Evolutionary conservation across 192 early-diverging fungal species (phyloP).

Genomic region (Pilaira anomala): DNA sequence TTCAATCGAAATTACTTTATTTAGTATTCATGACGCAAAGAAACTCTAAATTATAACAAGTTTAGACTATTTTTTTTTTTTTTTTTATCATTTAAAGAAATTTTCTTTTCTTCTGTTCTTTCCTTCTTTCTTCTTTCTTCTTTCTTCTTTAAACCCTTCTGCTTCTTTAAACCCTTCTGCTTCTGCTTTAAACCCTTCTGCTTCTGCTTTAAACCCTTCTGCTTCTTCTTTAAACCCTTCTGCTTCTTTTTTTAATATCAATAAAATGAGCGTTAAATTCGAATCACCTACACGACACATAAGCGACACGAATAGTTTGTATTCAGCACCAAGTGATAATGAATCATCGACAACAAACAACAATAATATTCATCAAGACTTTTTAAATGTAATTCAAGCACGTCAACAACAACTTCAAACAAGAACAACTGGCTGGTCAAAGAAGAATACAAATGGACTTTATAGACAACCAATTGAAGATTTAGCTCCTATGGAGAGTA

Average conservation of each 20-base stretch:
- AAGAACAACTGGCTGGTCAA: neutral
- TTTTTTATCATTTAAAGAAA: too few species aligned
- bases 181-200: too few species aligned
- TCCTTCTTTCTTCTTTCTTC: neutral
- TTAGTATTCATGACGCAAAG: too few species aligned
- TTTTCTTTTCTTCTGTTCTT: conserved; percentile 2
- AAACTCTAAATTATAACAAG: too few species aligned
- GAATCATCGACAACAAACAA: conserved; percentile 1
- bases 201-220: too few species aligned
- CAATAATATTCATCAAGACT: conserved; percentile 21
- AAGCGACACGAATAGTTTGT: neutral
- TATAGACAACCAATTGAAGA: neutral
- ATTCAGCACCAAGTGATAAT: neutral
- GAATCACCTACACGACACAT: conserved; percentile 12
- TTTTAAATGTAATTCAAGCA: conserved; percentile 29
- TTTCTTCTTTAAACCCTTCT: too few species aligned
- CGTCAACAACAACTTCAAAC: neutral
- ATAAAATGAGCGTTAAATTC: conserved; percentile 9
- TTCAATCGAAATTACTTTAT: too few species aligned
- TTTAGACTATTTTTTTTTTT: neutral
- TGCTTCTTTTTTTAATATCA: too few species aligned
- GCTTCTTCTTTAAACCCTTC: too few species aligned
- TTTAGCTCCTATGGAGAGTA: conserved; percentile 6
- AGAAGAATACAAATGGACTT: too few species aligned
- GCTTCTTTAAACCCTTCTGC: too few species aligned